phyloP scores from a whole-genome alignment of 2,329 filamentous ascomycete species.

The Aspergillus sp. region DNA sequence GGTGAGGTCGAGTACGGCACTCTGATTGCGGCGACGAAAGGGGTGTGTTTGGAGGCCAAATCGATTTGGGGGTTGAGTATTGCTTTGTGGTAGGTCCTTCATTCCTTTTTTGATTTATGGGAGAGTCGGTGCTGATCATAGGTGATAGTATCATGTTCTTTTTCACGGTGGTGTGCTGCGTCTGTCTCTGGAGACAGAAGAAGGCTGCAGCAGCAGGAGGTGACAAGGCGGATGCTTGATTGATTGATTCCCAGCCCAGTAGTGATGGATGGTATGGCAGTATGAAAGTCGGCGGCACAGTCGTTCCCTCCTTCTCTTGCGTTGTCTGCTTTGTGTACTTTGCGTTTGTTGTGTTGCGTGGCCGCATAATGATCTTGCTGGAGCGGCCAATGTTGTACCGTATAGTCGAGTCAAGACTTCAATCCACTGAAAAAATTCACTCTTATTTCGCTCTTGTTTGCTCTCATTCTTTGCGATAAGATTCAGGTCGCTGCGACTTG shows the following conservation, averaged over 20 bases:
- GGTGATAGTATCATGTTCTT: constrained; percentile 60
- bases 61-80: constrained; percentile 84
- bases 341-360: too few species aligned
- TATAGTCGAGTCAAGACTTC: background rate
- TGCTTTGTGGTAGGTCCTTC: constrained; percentile 60
- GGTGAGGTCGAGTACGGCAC: constrained; percentile 49
- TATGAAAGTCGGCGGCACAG: too few species aligned
- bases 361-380: too few species aligned
- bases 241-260: background rate
- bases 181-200: constrained; percentile 62
- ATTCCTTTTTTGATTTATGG: background rate
- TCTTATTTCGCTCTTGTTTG: too few species aligned
- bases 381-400: too few species aligned
- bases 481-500: too few species aligned
- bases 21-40: constrained; percentile 59
- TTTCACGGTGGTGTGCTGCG: constrained; percentile 58
- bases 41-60: constrained; percentile 80
- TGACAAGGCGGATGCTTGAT: constrained; percentile 17
- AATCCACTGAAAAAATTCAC: background rate
- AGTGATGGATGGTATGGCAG: background rate
- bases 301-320: too few species aligned
- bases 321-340: too few species aligned
- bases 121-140: constrained; percentile 1
- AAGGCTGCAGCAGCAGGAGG: constrained; percentile 37
- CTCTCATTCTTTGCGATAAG: too few species aligned